Evolutionary conservation across 2,329 filamentous ascomycete species (phyloP).

Genomic region (Calonectria hongkongensis): DNA sequence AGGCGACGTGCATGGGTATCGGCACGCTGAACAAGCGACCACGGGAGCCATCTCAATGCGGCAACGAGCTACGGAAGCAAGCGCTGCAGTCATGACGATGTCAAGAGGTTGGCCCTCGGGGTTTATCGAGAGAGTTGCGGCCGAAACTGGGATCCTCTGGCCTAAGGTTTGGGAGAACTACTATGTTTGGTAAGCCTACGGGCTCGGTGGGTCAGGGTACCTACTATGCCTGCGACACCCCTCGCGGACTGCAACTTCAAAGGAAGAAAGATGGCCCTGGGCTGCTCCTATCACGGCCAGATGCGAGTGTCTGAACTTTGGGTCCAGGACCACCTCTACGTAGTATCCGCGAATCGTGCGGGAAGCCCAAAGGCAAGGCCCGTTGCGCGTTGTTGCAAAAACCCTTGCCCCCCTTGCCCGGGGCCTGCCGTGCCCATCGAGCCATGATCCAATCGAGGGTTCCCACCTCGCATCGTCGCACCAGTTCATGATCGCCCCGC

Average conservation of each 20-base stretch:
- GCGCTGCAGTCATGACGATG: slow-evolving; percentile 4
- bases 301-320: neutral
- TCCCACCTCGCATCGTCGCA: slow-evolving; percentile 27
- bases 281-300: slow-evolving; percentile 19
- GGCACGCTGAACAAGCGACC: slow-evolving; percentile 17
- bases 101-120: slow-evolving; percentile 26
- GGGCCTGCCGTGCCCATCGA: slow-evolving; percentile 26
- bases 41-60: slow-evolving; percentile 25
- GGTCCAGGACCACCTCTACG: neutral
- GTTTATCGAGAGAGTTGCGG: neutral
- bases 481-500: slow-evolving; percentile 24
- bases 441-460: slow-evolving; percentile 28
- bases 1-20: slow-evolving; percentile 16
- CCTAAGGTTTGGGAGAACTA: slow-evolving; percentile 17
- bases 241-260: slow-evolving; percentile 28
- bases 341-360: slow-evolving; percentile 23
- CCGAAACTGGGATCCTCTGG: slow-evolving; percentile 15
- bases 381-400: slow-evolving; percentile 12
- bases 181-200: slow-evolving; percentile 25
- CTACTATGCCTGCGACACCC: slow-evolving; percentile 19
- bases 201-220: slow-evolving; percentile 15
- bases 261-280: neutral
- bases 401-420: slow-evolving; percentile 10
- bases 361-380: slow-evolving; percentile 28
- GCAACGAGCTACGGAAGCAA: slow-evolving; percentile 15